phyloP scores from a whole-genome alignment of 371 early-diverging fungal species.

The Nematocida displodere region DNA sequence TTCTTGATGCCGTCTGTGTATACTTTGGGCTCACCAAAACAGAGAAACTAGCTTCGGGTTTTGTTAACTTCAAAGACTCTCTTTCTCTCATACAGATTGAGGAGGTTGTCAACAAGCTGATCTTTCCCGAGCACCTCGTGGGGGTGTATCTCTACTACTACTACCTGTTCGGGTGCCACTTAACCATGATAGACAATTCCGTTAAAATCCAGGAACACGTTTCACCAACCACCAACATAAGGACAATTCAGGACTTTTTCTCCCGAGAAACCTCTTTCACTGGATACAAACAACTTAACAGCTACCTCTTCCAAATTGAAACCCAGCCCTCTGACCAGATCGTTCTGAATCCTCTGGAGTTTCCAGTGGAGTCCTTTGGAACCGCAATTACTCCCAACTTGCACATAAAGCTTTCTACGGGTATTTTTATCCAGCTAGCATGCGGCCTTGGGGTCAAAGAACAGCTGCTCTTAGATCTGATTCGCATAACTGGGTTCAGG shows the following conservation, averaged over 20 bases:
- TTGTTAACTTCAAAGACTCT: constrained; percentile 3
- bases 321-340: background rate
- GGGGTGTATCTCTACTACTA: constrained; percentile 24
- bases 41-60: background rate
- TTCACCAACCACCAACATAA: background rate
- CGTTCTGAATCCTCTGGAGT: constrained; percentile 19
- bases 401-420: background rate
- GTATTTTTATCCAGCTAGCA: background rate
- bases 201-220: constrained; percentile 9
- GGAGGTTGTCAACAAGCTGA: background rate
- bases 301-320: background rate
- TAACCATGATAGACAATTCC: too few relatives aligned
- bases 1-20: constrained; percentile 2
- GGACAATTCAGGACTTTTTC: constrained; percentile 31
- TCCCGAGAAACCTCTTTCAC: constrained; percentile 18
- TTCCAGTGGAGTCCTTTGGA: constrained; percentile 6
- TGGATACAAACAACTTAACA: background rate
- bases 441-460: background rate
- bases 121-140: background rate
- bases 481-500: background rate
- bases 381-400: background rate
- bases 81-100: background rate
- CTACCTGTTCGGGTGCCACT: background rate
- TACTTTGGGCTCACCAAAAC: constrained; percentile 28
- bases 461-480: background rate